A percentile compares a stretch with the other conserved stretches of the same genome.
Conservation (phyloP, 805 yeast species). For the Kodamaea laetipori region DNA sequence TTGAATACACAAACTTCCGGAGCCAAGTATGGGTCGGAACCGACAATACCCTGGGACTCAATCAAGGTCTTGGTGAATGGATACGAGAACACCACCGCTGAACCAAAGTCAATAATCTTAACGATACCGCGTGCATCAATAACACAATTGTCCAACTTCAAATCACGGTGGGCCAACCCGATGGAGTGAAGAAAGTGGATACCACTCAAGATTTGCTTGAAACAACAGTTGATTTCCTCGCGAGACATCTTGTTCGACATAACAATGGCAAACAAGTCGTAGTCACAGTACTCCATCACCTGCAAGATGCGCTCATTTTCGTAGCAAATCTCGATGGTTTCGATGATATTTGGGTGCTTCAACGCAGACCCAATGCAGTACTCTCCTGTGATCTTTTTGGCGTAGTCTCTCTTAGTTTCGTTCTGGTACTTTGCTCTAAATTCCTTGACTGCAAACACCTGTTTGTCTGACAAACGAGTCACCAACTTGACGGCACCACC, state of each 20-base stretch:
- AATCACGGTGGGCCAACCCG: constrained; percentile 90
- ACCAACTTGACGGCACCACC: constrained; percentile 87
- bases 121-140: constrained; percentile 80
- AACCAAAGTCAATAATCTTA: constrained; percentile 89
- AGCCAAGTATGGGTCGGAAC: constrained; percentile 86
- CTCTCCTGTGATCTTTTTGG: constrained; percentile 90
- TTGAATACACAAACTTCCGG: constrained; percentile 87
- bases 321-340: constrained; percentile 87
- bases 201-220: constrained; percentile 82
- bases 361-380: constrained; percentile 91
- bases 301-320: constrained; percentile 85
- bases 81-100: constrained; percentile 87
- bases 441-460: constrained; percentile 89
- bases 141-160: constrained; percentile 91
- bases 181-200: constrained; percentile 76
- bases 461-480: constrained; percentile 62
- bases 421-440: constrained; percentile 73
- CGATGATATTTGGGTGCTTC: constrained; percentile 86
- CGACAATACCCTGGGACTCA: constrained; percentile 83
- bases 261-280: constrained; percentile 89
- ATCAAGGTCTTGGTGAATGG: constrained; percentile 75
- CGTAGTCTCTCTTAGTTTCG: constrained; percentile 82
- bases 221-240: constrained; percentile 83
- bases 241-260: constrained; percentile 87
- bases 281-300: constrained; percentile 94